A percentile compares a stretch with the other conserved stretches of the same genome.
These are phyloP conservation scores for Tetraselmis chui DNA, from an alignment of 139 green algal genomes.

Conservation along the genomic window DNA sequence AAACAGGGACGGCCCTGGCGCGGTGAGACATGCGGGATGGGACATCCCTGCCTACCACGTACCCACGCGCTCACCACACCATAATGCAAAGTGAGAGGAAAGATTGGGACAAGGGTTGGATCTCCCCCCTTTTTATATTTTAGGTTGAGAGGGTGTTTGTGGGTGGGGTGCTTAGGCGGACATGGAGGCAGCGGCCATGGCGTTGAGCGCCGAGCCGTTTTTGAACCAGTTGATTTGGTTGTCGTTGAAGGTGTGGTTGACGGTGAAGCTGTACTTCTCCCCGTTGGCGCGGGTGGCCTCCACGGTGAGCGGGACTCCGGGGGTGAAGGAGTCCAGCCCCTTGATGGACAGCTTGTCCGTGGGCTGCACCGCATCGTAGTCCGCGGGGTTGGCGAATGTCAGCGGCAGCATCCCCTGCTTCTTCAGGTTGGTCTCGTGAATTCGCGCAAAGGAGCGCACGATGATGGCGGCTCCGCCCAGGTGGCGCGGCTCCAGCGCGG, in stretches of 20 bases:
- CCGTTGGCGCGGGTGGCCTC: constrained; percentile 72
- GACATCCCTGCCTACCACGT: constrained; percentile 19
- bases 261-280: constrained; percentile 67
- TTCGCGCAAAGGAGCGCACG: constrained; percentile 92
- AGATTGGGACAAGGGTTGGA: neutral
- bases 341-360: constrained; percentile 70
- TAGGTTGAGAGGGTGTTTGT: neutral
- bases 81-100: neutral
- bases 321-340: constrained; percentile 69
- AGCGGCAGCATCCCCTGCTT: constrained; percentile 89
- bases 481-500: constrained; percentile 89
- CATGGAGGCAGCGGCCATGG: constrained; percentile 53
- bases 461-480: constrained; percentile 80
- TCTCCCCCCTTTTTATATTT: too few species aligned
- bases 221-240: constrained; percentile 95
- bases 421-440: constrained; percentile 97
- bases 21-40: neutral
- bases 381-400: constrained; percentile 77
- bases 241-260: constrained; percentile 96
- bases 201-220: constrained; percentile 80
- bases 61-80: neutral
- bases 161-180: neutral
- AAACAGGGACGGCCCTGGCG: neutral
- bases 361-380: constrained; percentile 84
- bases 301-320: constrained; percentile 72